These are phyloP conservation scores for Trametes hirsuta DNA, from an alignment of 1,284 basidiomycete species.

Conservation along the genomic window DNA sequence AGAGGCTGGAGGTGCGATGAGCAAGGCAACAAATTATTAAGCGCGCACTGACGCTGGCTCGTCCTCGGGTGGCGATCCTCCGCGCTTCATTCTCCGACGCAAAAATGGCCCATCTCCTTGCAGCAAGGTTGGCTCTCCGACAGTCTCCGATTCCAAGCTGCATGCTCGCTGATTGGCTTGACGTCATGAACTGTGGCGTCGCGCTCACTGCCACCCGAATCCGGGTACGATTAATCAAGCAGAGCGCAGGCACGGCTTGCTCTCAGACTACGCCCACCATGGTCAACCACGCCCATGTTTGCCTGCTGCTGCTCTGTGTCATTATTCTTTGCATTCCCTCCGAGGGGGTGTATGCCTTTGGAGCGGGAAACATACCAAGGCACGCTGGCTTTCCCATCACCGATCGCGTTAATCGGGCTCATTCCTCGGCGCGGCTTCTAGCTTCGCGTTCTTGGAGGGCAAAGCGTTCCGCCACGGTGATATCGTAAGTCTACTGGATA, in stretches of 20 bases:
- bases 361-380: slow-evolving; percentile 79
- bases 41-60: slow-evolving; percentile 27
- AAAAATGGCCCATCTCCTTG: neutral
- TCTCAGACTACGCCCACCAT: slow-evolving; percentile 19
- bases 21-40: slow-evolving; percentile 28
- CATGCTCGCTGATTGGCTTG: slow-evolving; percentile 13
- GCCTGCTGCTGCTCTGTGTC: slow-evolving; percentile 54
- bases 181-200: slow-evolving; percentile 19
- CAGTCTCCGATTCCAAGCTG: slow-evolving; percentile 3
- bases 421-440: slow-evolving; percentile 29
- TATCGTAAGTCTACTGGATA: slow-evolving; percentile 56
- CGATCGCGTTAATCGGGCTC: slow-evolving; percentile 2
- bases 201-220: slow-evolving; percentile 1
- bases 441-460: slow-evolving; percentile 76
- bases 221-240: slow-evolving; percentile 6
- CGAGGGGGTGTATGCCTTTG: slow-evolving; percentile 70
- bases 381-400: slow-evolving; percentile 40
- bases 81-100: slow-evolving; percentile 17
- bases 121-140: too few species aligned
- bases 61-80: slow-evolving; percentile 3
- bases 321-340: slow-evolving; percentile 60
- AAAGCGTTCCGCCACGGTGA: slow-evolving; percentile 86
- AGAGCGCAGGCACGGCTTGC: neutral
- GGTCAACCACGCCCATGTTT: slow-evolving; percentile 34
- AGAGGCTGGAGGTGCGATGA: slow-evolving; percentile 21